Base-by-base conservation (phyloP, 192 early-diverging fungal genomes). In the Coemansia sp. region DNA sequence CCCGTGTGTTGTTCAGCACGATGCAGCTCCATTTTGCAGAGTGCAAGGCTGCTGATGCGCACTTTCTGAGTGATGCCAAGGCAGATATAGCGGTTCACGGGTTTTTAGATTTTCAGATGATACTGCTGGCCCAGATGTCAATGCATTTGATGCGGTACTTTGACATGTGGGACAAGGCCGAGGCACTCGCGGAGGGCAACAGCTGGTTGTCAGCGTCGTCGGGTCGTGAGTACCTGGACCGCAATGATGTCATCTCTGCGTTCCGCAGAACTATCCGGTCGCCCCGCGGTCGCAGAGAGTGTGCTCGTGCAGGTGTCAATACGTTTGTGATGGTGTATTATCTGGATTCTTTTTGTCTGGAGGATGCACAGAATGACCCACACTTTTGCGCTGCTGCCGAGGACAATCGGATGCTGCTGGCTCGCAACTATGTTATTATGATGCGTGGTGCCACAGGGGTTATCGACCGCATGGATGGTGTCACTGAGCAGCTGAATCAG, bases 311-410 rank as follows among this genome's bases (percentile, higher is more conserved):
- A 19, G 54, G 61, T 19, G 66, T 77, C 19, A 65, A 68, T 38
- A 49, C 70, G 23, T 60, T 77, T 49, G 70, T 77, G 2, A 56
- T 40, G 39, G 57, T 66, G 4, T 72, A 77, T 21, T 65, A 77
- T 42, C 7, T 61, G 54, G 19, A 37, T 41, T 0, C 26, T 26
- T 26, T 26, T 26, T 26, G 26, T 26, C 26, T 23, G 52, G 21
- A 54, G 9, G 26, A 26, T 26, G 16, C 18, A 23, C 61, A 57
- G 3, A 26, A 53, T n/a, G 75, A 77, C 56, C 57, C 66, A 26
- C 75, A 77, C 44, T 71, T 67, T 47, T 9, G 21, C 16, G 75
- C 75, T 5, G 75, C 75, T 12, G 39, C 39, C n/a, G 13, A 41
- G 8, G 57, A 59, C 57, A 59, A 59, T 16, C 8, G 39, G 16